Evolutionary conservation across 73 alveolate genomes (phyloP).

Genomic region (Paramecium caudatum): DNA sequence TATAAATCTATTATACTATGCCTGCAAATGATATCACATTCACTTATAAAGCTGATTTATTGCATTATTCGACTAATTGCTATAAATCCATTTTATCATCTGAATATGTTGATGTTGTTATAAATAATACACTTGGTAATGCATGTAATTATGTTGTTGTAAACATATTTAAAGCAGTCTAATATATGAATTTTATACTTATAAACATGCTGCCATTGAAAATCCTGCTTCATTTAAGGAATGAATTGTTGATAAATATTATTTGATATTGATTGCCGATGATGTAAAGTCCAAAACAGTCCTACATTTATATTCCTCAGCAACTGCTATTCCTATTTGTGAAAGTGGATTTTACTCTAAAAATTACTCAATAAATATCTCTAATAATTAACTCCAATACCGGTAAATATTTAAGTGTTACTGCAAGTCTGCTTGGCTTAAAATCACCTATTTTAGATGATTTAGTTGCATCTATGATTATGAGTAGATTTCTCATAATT

Average conservation of each 20-base stretch:
- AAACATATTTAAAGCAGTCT: conserved; percentile 38
- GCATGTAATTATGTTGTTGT: conserved; percentile 28
- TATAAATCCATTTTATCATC: conserved; percentile 47
- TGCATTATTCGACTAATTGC: background rate
- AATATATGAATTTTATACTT: background rate
- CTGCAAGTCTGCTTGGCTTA: conserved; percentile 14
- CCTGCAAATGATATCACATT: conserved; percentile 60
- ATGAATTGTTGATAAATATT: conserved; percentile 47
- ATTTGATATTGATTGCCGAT: background rate
- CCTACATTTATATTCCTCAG: background rate
- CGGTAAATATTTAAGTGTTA: background rate
- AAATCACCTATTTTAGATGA: conserved; percentile 56
- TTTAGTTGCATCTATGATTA: conserved; percentile 8
- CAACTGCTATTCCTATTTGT: conserved; percentile 31
- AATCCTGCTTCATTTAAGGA: conserved; percentile 46
- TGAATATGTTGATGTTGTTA: conserved; percentile 54
- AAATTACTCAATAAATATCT: background rate
- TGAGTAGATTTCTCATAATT: conserved; percentile 22
- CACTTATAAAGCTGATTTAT: conserved; percentile 3
- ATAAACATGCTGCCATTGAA: conserved; percentile 56
- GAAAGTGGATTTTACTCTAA: background rate
- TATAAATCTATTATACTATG: background rate
- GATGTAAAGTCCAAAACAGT: conserved; percentile 30
- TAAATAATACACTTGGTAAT: background rate
- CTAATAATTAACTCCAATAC: no score